These are phyloP conservation scores for Colletotrichum sp. DNA, from an alignment of 2,329 filamentous ascomycete genomes.

Conservation along the genomic window DNA sequence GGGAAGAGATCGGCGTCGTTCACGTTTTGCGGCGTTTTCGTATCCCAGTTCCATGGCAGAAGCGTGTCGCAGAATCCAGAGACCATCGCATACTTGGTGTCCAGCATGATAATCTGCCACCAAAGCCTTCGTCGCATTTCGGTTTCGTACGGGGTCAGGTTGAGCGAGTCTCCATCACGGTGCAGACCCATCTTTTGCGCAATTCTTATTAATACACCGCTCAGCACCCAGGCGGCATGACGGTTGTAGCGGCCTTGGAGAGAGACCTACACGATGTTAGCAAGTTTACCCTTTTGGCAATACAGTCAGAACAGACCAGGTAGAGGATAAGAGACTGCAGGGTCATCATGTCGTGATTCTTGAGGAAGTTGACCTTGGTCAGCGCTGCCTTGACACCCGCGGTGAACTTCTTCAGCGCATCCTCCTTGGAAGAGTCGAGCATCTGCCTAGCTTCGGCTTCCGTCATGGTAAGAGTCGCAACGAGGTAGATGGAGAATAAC, in stretches of 20 bases:
- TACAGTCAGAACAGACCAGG: slow-evolving; percentile 42
- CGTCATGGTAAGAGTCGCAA: slow-evolving; percentile 22
- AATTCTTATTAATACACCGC: slow-evolving; percentile 66
- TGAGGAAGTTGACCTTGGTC: slow-evolving; percentile 60
- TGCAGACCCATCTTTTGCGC: slow-evolving; percentile 73
- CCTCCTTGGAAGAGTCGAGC: slow-evolving; percentile 54
- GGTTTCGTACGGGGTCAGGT: slow-evolving; percentile 65
- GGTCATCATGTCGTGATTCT: slow-evolving; percentile 61
- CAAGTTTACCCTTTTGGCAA: background rate
- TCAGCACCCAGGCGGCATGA: slow-evolving; percentile 65
- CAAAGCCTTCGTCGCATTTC: slow-evolving; percentile 73
- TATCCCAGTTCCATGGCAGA: slow-evolving; percentile 60
- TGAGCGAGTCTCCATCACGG: slow-evolving; percentile 62
- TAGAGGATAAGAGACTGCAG: slow-evolving; percentile 66
- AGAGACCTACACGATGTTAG: slow-evolving; percentile 47
- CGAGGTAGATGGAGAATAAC: slow-evolving; percentile 24
- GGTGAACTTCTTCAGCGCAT: slow-evolving; percentile 57
- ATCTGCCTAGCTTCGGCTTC: slow-evolving; percentile 60
- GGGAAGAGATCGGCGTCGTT: slow-evolving; percentile 65
- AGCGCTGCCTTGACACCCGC: slow-evolving; percentile 56
- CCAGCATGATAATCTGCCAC: slow-evolving; percentile 68
- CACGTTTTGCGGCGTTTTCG: slow-evolving; percentile 60
- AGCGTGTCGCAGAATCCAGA: slow-evolving; percentile 61
- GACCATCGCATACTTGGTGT: slow-evolving; percentile 61
- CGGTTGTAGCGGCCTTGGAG: slow-evolving; percentile 63